A percentile compares a stretch with the other conserved stretches of the same genome.
phyloP scores from a whole-genome alignment of 2,329 filamentous ascomycete species.

The Westerdykella ornata region DNA sequence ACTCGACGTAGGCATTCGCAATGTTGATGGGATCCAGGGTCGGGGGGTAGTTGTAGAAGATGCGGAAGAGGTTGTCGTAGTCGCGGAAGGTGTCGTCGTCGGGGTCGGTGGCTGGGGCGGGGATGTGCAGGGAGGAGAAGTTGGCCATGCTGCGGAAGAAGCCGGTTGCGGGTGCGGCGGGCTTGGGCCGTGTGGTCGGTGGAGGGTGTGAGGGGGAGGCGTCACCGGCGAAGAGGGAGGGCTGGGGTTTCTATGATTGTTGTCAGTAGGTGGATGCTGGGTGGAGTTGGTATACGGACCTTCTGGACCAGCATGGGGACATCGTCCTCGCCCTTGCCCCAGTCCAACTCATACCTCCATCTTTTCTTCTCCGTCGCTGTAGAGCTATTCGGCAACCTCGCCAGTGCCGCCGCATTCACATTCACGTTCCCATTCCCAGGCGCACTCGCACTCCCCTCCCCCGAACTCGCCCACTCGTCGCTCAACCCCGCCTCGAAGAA shows the following conservation, averaged over 20 bases:
- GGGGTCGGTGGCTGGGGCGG: slow-evolving; percentile 50
- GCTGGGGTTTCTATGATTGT: slow-evolving; percentile 23
- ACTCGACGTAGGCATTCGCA: slow-evolving; percentile 86
- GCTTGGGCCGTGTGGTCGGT: slow-evolving; percentile 54
- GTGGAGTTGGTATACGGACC: slow-evolving; percentile 39
- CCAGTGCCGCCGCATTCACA: slow-evolving; percentile 28
- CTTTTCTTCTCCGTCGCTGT: slow-evolving; percentile 48
- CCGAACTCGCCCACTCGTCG: slow-evolving; percentile 62
- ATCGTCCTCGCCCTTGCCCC: slow-evolving; percentile 61
- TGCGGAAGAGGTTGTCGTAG: slow-evolving; percentile 91
- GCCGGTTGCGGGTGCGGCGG: slow-evolving; percentile 54
- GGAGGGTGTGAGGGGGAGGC: slow-evolving; percentile 20
- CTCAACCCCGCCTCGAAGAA: slow-evolving; percentile 87
- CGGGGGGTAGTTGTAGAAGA: slow-evolving; percentile 91
- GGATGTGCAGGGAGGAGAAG: slow-evolving; percentile 52
- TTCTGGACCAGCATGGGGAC: slow-evolving; percentile 84
- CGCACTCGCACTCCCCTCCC: slow-evolving; percentile 17
- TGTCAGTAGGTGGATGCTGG: slow-evolving; percentile 1
- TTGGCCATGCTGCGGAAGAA: slow-evolving; percentile 89
- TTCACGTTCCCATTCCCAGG: slow-evolving; percentile 6
- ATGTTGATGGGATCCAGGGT: slow-evolving; percentile 79
- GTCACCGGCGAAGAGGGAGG: slow-evolving; percentile 54
- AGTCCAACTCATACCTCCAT: slow-evolving; percentile 87
- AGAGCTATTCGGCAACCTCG: slow-evolving; percentile 37
- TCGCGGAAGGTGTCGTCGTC: slow-evolving; percentile 72